Evolutionary conservation across 495 filamentous ascomycete genomes (phyloP).

Genomic region (Aspergillus indologenus): DNA sequence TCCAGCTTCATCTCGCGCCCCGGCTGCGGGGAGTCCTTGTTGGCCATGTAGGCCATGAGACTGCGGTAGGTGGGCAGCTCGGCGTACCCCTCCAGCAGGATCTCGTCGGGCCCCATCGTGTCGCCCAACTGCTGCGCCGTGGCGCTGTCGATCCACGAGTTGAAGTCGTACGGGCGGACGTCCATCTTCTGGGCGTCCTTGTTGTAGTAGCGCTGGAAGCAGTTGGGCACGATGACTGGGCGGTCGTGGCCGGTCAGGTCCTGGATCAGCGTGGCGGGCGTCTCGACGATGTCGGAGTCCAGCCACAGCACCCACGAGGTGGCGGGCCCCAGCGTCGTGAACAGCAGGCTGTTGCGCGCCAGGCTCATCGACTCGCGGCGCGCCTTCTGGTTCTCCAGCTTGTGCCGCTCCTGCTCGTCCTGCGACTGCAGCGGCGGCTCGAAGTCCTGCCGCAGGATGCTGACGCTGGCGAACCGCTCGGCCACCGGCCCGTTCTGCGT

Average conservation of each 20-base stretch:
- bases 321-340: constrained; percentile 92
- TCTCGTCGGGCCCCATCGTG: constrained; percentile 84
- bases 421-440: constrained; percentile 78
- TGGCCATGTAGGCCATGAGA: constrained; percentile 84
- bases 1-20: constrained; percentile 69
- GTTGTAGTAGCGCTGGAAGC: constrained; percentile 86
- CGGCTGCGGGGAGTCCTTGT: constrained; percentile 51
- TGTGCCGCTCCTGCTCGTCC: constrained; percentile 84
- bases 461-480: constrained; percentile 83
- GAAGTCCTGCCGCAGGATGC: constrained; percentile 93
- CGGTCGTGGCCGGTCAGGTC: constrained; percentile 85
- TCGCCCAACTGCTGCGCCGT: constrained; percentile 69
- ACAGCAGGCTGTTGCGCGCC: constrained; percentile 88
- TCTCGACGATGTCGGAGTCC: constrained; percentile 89
- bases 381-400: constrained; percentile 80
- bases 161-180: constrained; percentile 90
- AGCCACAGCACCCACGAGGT: constrained; percentile 98
- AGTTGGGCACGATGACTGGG: constrained; percentile 89
- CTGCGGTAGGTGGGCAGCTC: constrained; percentile 89
- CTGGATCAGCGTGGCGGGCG: constrained; percentile 80
- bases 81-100: constrained; percentile 87
- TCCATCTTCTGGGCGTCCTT: constrained; percentile 62
- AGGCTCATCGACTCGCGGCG: constrained; percentile 87
- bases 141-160: constrained; percentile 88
- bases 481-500: constrained; percentile 77